Conservation (phyloP, 2,329 filamentous ascomycete species). For the Sclerotinia trifoliorum region DNA sequence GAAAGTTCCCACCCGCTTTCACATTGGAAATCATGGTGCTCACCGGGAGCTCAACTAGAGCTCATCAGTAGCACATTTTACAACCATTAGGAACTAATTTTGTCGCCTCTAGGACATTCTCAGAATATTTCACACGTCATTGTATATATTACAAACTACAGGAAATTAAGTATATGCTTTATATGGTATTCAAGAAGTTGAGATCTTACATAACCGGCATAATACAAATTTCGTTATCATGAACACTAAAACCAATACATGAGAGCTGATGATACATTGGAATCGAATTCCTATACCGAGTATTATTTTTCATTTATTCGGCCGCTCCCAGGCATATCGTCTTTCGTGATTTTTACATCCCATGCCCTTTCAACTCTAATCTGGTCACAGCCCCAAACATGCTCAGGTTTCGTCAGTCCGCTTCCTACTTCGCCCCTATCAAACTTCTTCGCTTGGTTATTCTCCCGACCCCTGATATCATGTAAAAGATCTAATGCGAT, state of each 20-base stretch:
- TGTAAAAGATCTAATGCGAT: slow-evolving; percentile 3
- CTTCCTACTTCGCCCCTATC: neutral
- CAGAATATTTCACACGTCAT: neutral
- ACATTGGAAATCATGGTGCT: neutral
- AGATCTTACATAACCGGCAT: neutral
- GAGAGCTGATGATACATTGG: neutral
- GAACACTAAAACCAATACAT: neutral
- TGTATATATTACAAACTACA: fast-evolving
- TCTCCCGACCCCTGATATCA: neutral
- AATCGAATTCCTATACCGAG: too few species aligned
- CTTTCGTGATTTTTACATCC: slow-evolving; percentile 9
- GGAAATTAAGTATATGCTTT: neutral
- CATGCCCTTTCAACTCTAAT: slow-evolving; percentile 19
- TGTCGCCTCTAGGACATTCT: neutral
- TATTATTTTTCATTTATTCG: neutral
- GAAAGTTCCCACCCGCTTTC: neutral
- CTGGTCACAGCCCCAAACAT: slow-evolving; percentile 7
- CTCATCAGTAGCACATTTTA: neutral
- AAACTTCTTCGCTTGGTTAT: neutral
- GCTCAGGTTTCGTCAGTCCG: slow-evolving; percentile 7
- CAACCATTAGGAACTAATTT: too few species aligned
- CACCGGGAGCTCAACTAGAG: slow-evolving; percentile 4
- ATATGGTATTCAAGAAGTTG: neutral
- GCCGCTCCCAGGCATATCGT: neutral
- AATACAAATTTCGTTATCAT: neutral